Percentiles rank a stretch among this genome's conserved stretches.
phyloP scores from a whole-genome alignment of 2,329 filamentous ascomycete genomes.

The Exophiala alcalophila region DNA sequence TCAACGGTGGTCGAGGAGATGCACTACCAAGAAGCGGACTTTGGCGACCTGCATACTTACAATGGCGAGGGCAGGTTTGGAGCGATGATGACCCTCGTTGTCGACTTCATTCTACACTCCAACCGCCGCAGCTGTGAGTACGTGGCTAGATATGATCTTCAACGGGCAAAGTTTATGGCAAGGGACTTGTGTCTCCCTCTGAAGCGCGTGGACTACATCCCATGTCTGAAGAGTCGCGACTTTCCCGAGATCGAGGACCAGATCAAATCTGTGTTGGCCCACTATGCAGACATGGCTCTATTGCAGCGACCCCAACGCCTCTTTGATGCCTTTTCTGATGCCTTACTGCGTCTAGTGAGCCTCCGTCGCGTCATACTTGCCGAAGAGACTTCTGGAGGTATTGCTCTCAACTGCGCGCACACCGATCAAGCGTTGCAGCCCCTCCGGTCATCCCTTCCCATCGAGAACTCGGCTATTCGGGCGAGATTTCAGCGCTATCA shows the following conservation, averaged over 20 bases:
- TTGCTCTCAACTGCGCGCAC: constrained; percentile 2
- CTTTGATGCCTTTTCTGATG: background rate
- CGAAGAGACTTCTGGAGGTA: constrained; percentile 1
- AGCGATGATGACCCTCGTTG: background rate
- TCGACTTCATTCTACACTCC: too few species aligned
- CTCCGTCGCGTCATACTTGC: constrained; percentile 9
- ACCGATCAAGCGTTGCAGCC: background rate
- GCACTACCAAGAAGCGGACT: constrained; percentile 10
- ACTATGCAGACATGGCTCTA: constrained; percentile 1
- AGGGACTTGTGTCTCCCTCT: too few species aligned
- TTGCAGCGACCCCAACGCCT: background rate
- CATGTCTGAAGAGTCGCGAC: too few species aligned
- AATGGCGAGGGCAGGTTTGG: too few species aligned
- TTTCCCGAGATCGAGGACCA: background rate
- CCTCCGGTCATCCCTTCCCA: constrained; percentile 1
- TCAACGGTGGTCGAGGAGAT: constrained; percentile 7
- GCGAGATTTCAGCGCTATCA: background rate
- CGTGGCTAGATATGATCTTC: too few species aligned
- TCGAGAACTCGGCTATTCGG: constrained; percentile 5
- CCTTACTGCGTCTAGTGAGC: constrained; percentile 2
- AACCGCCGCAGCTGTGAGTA: too few species aligned
- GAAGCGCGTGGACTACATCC: too few species aligned
- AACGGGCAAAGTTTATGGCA: too few species aligned
- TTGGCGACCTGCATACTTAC: too few species aligned
- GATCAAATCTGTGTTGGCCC: background rate